Evolutionary conservation across 768 basidiomycete species (phyloP), one percentile per base, ranked within the genome.

Genomic region (Tylopilus plumbeoviolaceoides): DNA sequence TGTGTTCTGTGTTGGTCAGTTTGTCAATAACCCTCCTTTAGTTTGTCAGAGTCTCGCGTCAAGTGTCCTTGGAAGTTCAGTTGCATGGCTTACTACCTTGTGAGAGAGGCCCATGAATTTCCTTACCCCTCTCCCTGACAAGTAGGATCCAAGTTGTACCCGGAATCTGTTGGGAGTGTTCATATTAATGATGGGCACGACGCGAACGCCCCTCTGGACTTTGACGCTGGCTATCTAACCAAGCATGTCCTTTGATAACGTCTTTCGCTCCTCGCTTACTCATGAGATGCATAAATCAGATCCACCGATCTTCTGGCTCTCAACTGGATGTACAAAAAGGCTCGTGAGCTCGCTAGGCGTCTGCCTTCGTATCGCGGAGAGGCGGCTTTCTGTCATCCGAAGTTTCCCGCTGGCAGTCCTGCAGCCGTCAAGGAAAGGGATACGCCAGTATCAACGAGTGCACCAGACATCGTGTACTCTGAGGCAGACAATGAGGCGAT

Each of bases 311-410:
- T 53, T 5, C 46, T 14, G 2, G n/a, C 35, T 7, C 47, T 53
- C 23, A 44, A 7, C 14, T 5, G 79, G 73, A 70, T 61, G 0
- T 86, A 84, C 64, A 87, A 86, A 57, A 75, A 73, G 49, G 49
- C 62, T 4, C 74, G 83, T 2, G 84, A 87, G 66, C 56, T 81
- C 8, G 69, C 72, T 4, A 76, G 85, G 33, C 78, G 84, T 15
- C 78, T 84, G 77, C 60, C 70, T 7, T 47, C 47, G 7, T 67
- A 63, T 47, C 61, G 63, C 0, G 65, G 65, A 28, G 65, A 65
- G 39, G 46, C 48, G 1, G 9, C 53, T 17, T 9, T 17, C 0
- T 12, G 18, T 14, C 63, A 67, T 33, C 74, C 74, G 1, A 20
- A 50, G 12, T 76, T 76, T 44, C 40, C 63, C 0, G 48, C 47